Conservation (phyloP, 495 filamentous ascomycete genomes). For the Penicillium herquei region DNA sequence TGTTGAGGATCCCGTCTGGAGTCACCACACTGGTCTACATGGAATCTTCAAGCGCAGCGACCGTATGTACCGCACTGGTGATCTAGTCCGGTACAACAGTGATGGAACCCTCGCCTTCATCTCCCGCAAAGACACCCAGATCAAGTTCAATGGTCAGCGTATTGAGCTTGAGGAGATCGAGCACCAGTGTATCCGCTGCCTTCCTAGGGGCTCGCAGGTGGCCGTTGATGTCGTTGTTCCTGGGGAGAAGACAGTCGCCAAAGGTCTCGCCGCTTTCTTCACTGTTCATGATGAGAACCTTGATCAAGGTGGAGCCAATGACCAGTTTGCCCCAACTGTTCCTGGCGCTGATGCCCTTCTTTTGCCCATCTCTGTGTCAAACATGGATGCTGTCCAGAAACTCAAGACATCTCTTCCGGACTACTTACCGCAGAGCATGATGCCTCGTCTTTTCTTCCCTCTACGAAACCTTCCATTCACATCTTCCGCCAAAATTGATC, state of each 20-base stretch:
- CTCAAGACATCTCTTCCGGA: conserved; percentile 34
- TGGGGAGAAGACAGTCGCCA: conserved; percentile 31
- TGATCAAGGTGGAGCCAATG: conserved; percentile 19
- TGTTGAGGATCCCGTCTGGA: conserved; percentile 54
- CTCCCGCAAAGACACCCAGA: conserved; percentile 61
- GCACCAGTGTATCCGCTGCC: conserved; percentile 42
- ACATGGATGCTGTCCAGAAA: conserved; percentile 30
- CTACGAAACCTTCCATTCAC: conserved; percentile 53
- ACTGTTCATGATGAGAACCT: conserved; percentile 23
- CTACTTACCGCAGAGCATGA: conserved; percentile 54
- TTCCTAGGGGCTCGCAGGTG: conserved; percentile 35
- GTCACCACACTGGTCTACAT: conserved; percentile 19
- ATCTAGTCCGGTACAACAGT: conserved; percentile 52
- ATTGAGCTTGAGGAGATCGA: conserved; percentile 68
- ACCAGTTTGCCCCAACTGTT: conserved; percentile 16
- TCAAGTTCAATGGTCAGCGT: conserved; percentile 65
- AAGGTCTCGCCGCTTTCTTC: conserved; percentile 45
- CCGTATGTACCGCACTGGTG: conserved; percentile 50
- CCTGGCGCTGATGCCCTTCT: conserved; percentile 30
- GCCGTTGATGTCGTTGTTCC: conserved; percentile 45
- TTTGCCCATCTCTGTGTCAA: conserved; percentile 30
- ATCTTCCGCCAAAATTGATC: conserved; percentile 61
- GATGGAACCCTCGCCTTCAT: conserved; percentile 53
- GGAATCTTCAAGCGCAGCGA: conserved; percentile 26
- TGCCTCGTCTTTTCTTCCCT: conserved; percentile 61